phyloP scores from a whole-genome alignment of 2,329 filamentous ascomycete species.

The Knoxdaviesia proteae region DNA sequence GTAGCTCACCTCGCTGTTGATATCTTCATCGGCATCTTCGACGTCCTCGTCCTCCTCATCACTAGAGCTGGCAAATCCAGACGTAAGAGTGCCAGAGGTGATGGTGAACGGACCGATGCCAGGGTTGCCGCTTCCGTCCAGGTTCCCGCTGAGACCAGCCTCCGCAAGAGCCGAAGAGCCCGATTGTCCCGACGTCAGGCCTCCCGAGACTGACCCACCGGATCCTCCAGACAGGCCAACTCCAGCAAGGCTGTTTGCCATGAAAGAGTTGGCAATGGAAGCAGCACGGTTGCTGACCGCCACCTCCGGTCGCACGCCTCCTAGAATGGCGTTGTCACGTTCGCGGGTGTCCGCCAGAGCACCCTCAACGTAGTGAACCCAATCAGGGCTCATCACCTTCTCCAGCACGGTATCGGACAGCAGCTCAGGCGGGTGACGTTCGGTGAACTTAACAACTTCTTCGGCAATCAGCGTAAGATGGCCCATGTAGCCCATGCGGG shows the following conservation, averaged over 20 bases:
- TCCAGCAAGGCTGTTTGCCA: slow-evolving; percentile 17
- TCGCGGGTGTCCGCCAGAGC: slow-evolving; percentile 84
- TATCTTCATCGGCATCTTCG: slow-evolving; percentile 63
- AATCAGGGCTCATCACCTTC: slow-evolving; percentile 71
- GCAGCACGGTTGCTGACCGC: slow-evolving; percentile 57
- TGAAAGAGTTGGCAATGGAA: slow-evolving; percentile 11
- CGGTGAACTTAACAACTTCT: slow-evolving; percentile 96
- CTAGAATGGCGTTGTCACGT: slow-evolving; percentile 93
- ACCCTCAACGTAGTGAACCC: slow-evolving; percentile 89
- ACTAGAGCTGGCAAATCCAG: slow-evolving; percentile 84
- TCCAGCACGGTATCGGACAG: slow-evolving; percentile 70
- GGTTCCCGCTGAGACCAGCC: slow-evolving; percentile 56
- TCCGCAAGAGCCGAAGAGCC: slow-evolving; percentile 56
- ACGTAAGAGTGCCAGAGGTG: slow-evolving; percentile 55
- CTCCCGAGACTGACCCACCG: no score
- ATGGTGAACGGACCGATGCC: slow-evolving; percentile 54
- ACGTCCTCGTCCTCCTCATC: slow-evolving; percentile 93
- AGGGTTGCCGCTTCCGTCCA: slow-evolving; percentile 26
- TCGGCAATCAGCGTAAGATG: slow-evolving; percentile 93
- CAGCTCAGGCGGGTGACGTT: slow-evolving; percentile 74
- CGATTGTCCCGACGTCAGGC: slow-evolving; percentile 3
- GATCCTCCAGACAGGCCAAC: slow-evolving; percentile 21
- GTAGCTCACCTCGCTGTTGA: slow-evolving; percentile 42
- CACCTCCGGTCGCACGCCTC: slow-evolving; percentile 81
- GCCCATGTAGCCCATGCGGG: slow-evolving; percentile 94